A percentile compares a stretch with the other conserved stretches of the same genome.
These are phyloP conservation scores for Nitzschia sp. DNA, from an alignment of 108 stramenopile genomes.

Conservation along the genomic window DNA sequence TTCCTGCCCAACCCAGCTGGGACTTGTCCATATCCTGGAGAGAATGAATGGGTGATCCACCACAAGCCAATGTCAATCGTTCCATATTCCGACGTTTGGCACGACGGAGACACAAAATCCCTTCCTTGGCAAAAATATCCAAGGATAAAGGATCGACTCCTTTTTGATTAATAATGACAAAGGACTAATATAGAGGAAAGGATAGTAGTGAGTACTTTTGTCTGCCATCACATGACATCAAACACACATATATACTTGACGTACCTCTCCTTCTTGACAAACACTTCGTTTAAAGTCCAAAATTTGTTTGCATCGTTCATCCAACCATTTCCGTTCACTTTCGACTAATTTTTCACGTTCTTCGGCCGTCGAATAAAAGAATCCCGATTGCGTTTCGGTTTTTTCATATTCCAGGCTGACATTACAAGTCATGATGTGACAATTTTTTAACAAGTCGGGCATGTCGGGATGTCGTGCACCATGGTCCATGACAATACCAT, in stretches of 20 bases:
- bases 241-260: constrained; percentile 12
- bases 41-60: constrained; percentile 93
- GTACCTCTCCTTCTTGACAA: constrained; percentile 83
- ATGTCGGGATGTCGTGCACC: constrained; percentile 99
- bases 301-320: constrained; percentile 94
- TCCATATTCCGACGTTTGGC: constrained; percentile 99
- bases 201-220: not conserved
- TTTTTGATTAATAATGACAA: constrained; percentile 99
- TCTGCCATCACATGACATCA: not conserved
- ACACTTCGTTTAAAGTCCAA: constrained; percentile 96
- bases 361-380: constrained; percentile 95
- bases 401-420: constrained; percentile 99
- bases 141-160: constrained; percentile 97
- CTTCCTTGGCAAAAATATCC: constrained; percentile 99
- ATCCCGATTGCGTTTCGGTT: constrained; percentile 95
- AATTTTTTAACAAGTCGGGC: constrained; percentile 93
- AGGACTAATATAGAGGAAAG: constrained; percentile 47
- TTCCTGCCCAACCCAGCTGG: constrained; percentile 94
- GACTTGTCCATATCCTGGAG: constrained; percentile 91
- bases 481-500: constrained; percentile 99
- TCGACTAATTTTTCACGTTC: constrained; percentile 98
- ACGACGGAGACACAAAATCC: constrained; percentile 94
- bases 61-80: constrained; percentile 96
- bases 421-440: constrained; percentile 97
- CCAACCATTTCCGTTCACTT: constrained; percentile 96